Evolutionary conservation across 2,329 filamentous ascomycete genomes (phyloP).

Genomic region (Rhexocercosporidium sp.): DNA sequence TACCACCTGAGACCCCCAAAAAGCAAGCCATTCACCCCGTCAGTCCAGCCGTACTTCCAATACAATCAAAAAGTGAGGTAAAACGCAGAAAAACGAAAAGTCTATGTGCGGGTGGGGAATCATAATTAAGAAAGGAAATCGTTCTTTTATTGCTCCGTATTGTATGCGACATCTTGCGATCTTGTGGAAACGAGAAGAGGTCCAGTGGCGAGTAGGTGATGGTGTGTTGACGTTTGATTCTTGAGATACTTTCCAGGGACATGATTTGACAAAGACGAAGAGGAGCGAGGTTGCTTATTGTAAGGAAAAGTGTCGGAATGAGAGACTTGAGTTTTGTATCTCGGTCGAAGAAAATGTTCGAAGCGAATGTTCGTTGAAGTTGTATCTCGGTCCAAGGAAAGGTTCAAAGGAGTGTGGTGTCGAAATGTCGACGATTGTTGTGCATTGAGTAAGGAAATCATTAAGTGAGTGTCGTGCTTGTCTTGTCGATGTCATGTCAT

Average conservation of each 20-base stretch:
- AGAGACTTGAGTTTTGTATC: constrained; percentile 23
- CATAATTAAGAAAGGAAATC: constrained; percentile 28
- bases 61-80: constrained; percentile 6
- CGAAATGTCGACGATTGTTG: constrained; percentile 33
- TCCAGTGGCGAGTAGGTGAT: neutral
- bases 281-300: constrained; percentile 11
- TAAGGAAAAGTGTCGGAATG: constrained; percentile 28
- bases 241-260: constrained; percentile 13
- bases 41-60: neutral
- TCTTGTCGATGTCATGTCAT: constrained; percentile 31
- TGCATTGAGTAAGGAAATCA: constrained; percentile 34
- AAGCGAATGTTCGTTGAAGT: constrained; percentile 38
- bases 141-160: neutral
- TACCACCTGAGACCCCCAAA: neutral
- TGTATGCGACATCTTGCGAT: constrained; percentile 6
- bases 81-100: constrained; percentile 23
- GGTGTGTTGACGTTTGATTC: neutral
- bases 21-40: neutral
- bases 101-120: constrained; percentile 30
- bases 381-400: constrained; percentile 34
- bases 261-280: constrained; percentile 31
- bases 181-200: neutral
- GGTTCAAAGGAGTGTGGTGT: constrained; percentile 41
- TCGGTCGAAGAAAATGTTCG: constrained; percentile 39
- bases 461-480: constrained; percentile 42